These are phyloP conservation scores for Lichtheimia hyalospora DNA, from an alignment of 371 early-diverging fungal species.

Conservation along the genomic window DNA sequence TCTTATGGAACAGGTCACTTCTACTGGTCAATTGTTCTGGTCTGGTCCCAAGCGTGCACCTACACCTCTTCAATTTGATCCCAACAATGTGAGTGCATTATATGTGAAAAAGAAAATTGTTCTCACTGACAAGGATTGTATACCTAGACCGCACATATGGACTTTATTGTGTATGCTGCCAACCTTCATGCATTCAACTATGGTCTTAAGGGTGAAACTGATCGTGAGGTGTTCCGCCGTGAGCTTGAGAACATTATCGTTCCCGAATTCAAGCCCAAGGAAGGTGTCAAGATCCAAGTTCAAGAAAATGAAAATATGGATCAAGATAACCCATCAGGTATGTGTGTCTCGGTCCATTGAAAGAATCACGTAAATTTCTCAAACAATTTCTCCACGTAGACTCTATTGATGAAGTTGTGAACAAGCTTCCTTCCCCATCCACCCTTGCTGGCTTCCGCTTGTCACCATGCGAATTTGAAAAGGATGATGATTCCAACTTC, in stretches of 20 bases:
- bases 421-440: conserved; percentile 72
- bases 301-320: conserved; percentile 79
- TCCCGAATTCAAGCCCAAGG: conserved; percentile 87
- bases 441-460: conserved; percentile 77
- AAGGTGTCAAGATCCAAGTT: conserved; percentile 96
- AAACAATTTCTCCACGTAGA: conserved; percentile 24
- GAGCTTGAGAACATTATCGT: conserved; percentile 71
- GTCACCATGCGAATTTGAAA: conserved; percentile 94
- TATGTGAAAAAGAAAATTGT: too few species aligned
- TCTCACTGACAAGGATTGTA: not conserved
- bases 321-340: conserved; percentile 19
- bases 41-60: conserved; percentile 99
- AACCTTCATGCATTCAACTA: conserved; percentile 97
- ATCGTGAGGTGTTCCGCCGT: conserved; percentile 68
- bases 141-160: conserved; percentile 69
- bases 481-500: conserved; percentile 99
- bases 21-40: conserved; percentile 98
- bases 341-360: not conserved
- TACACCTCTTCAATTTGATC: conserved; percentile 79
- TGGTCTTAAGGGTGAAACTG: conserved; percentile 78
- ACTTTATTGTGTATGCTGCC: conserved; percentile 92
- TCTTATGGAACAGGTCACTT: conserved; percentile 60
- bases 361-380: not conserved
- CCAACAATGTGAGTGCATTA: conserved; percentile 53
- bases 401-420: conserved; percentile 68